These are phyloP conservation scores for Skeletonema potamos DNA, from an alignment of 108 stramenopile species.

Conservation along the genomic window DNA sequence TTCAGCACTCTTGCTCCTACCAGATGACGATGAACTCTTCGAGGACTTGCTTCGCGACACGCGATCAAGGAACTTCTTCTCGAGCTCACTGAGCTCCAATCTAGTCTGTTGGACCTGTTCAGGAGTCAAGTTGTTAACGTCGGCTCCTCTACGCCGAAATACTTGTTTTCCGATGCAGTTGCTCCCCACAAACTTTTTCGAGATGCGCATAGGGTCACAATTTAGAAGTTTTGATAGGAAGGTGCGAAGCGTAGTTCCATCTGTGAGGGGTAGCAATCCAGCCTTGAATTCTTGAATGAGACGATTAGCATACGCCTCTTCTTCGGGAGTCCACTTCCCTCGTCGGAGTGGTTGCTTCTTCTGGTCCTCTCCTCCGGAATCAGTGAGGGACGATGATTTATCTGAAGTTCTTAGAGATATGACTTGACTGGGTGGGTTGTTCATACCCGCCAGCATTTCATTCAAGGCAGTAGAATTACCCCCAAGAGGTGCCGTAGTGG, in stretches of 20 bases:
- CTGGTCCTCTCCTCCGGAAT: not conserved
- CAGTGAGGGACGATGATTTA: not conserved
- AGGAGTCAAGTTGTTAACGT: conserved; percentile 84
- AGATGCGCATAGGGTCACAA: conserved; percentile 99
- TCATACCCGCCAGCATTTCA: conserved; percentile 5
- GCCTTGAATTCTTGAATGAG: conserved; percentile 94
- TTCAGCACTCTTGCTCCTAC: not conserved
- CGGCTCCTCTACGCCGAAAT: conserved; percentile 85
- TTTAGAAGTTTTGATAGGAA: conserved; percentile 93
- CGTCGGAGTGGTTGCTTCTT: conserved; percentile 50
- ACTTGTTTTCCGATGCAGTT: conserved; percentile 98
- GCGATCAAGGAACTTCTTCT: conserved; percentile 89
- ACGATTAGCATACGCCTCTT: conserved; percentile 92
- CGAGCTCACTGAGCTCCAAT: conserved; percentile 84
- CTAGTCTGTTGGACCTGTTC: conserved; percentile 87
- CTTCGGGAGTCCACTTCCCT: conserved; percentile 95
- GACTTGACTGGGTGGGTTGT: conserved; percentile 6
- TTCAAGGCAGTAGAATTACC: not conserved
- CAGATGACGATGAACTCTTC: conserved; percentile 53
- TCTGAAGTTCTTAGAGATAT: conserved; percentile 4
- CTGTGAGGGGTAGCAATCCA: conserved; percentile 90
- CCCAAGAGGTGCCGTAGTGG: not conserved
- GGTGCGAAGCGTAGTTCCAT: conserved; percentile 94
- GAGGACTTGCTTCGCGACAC: conserved; percentile 91
- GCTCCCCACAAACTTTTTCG: conserved; percentile 96